These are phyloP conservation scores for Chaetomium globosum DNA, from an alignment of 2,329 filamentous ascomycete genomes.

Conservation along the genomic window DNA sequence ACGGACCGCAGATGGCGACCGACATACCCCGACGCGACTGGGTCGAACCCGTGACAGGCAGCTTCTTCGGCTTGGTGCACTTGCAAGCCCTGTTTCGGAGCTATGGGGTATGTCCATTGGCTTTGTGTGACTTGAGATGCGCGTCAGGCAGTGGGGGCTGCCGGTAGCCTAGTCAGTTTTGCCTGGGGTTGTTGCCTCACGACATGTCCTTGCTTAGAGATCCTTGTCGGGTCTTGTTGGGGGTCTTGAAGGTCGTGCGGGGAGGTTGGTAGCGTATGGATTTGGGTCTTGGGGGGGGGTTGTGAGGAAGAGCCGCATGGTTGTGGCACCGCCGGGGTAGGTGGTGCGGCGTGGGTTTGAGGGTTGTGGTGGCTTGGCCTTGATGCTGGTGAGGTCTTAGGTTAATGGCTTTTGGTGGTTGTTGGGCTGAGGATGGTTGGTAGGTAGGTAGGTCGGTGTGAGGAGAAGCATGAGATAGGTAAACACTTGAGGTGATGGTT, in stretches of 20 bases:
- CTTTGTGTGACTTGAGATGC: not conserved
- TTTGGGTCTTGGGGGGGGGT: no score
- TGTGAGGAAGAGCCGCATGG: not conserved
- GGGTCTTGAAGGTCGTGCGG: not conserved
- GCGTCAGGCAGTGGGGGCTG: not conserved
- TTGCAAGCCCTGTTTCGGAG: conserved; percentile 1
- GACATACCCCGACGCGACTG: not conserved
- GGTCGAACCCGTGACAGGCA: not conserved
- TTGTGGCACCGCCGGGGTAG: not conserved
- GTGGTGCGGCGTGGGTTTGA: no score
- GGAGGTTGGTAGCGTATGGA: no score
- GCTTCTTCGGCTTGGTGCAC: not conserved
- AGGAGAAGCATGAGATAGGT: no score
- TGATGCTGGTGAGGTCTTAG: not conserved
- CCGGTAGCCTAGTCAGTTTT: not conserved
- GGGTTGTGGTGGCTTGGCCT: not conserved
- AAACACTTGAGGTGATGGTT: no score
- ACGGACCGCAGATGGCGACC: not conserved
- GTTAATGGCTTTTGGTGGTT: not conserved
- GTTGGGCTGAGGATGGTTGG: not conserved
- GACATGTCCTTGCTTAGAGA: not conserved
- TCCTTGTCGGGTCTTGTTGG: not conserved
- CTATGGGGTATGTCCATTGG: not conserved
- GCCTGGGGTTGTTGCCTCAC: not conserved
- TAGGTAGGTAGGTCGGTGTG: no score